Conservation (phyloP, 139 green algal species). For the Trebouxia sp. region DNA sequence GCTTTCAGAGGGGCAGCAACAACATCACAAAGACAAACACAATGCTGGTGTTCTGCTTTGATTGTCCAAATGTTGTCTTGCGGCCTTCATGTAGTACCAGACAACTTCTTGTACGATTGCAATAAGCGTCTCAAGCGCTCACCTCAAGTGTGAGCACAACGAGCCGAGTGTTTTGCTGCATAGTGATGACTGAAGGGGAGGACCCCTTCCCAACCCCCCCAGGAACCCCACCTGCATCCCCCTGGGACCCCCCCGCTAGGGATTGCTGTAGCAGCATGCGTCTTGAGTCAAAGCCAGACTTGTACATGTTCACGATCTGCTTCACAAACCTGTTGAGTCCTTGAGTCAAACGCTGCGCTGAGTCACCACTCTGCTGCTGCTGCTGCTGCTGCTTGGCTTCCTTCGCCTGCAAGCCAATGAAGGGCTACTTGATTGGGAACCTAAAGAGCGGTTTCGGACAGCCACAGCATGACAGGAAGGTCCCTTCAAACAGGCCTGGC, state of each 20-base stretch:
- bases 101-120: no score
- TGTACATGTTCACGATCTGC: constrained; percentile 52
- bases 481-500: background rate
- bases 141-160: constrained; percentile 72
- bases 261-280: constrained; percentile 52
- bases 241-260: constrained; percentile 27
- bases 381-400: background rate
- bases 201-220: background rate
- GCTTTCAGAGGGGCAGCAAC: no score
- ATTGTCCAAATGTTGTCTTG: no score
- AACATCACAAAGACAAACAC: no score
- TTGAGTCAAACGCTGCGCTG: constrained; percentile 18
- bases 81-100: no score
- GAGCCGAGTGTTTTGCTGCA: constrained; percentile 80
- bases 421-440: background rate
- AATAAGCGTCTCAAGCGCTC: no score
- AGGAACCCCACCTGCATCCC: background rate
- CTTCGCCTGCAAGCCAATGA: background rate
- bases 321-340: constrained; percentile 58
- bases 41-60: no score
- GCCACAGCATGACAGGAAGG: background rate
- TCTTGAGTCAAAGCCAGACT: constrained; percentile 39
- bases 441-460: background rate
- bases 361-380: background rate
- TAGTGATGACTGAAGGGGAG: constrained; percentile 29